Evolutionary conservation across 139 green algal species (phyloP).

Genomic region (Chlamydomonas sp.): DNA sequence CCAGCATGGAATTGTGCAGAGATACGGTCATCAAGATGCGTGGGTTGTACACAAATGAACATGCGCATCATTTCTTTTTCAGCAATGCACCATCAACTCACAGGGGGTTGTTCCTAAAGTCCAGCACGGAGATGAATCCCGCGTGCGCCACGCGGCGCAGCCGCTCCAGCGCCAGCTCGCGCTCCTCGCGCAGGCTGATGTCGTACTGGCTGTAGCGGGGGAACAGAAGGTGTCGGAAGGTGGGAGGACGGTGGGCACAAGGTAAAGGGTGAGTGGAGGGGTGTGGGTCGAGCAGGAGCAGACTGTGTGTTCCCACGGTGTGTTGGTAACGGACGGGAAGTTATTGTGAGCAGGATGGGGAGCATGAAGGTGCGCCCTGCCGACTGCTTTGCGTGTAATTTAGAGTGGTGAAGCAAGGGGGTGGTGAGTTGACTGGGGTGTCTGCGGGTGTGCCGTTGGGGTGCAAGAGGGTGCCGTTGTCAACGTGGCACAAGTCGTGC

Average conservation of each 20-base stretch:
- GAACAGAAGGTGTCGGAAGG: no score
- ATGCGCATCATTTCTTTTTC: no score
- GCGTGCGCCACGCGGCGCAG: constrained; percentile 80
- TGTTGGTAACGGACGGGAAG: neutral
- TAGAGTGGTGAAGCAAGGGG: neutral
- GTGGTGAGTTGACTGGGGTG: no score
- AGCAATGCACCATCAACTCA: no score
- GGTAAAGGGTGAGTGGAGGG: neutral
- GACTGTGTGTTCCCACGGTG: neutral
- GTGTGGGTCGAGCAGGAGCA: neutral
- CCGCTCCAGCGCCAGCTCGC: constrained; percentile 83
- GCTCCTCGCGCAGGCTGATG: constrained; percentile 81
- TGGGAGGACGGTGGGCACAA: neutral
- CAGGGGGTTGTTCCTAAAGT: constrained; percentile 35
- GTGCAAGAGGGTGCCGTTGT: no score
- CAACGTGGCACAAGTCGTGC: no score
- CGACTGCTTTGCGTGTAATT: no score
- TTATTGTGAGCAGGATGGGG: neutral
- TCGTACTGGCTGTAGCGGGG: constrained; percentile 57
- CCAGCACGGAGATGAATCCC: constrained; percentile 76
- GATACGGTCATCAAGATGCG: no score
- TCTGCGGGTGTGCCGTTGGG: no score
- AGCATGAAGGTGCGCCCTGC: no score
- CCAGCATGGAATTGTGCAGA: no score
- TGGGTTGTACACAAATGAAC: no score